Base-by-base conservation (phyloP, 2,329 filamentous ascomycete genomes). In the Fusarium nurragi region DNA sequence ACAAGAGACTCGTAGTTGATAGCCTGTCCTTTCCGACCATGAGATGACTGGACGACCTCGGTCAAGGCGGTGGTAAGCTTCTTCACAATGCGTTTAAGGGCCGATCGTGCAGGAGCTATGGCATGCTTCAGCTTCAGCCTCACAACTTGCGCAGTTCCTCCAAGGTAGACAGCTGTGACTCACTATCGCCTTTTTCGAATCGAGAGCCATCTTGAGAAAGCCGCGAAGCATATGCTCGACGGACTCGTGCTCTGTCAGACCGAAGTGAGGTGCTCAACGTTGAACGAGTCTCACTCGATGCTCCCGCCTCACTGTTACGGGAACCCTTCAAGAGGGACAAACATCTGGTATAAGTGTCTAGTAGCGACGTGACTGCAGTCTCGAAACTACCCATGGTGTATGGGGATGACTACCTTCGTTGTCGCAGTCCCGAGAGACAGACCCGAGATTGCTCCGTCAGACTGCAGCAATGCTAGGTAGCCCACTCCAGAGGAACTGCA, bases 131-230 rank as follows among this genome's bases (percentile, higher is more conserved):
- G 54, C 60, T 54, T 34, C 25, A 26, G 25, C 12, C 7, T 34
- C 30, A 60, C 38, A 37, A 32, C 54, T 51, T 45, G 60, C 40
- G 28, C 43, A 39, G 41, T 48, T 56, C 54, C 25, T 16, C 36
- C 11, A 12, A 37, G 54, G 32, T 23, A 30, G 28, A 19, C 6
- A 30, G 45, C 18, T 38, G 67, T 40, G 63, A 70, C 80, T 75
- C 71, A 84, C 83, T 77, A 70, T 86, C 84, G 18, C 84, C 83
- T 54, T 76, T 77, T 26, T 79, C 77, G 28, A 86, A 77, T 2
- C 72, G 74, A 34, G 71, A 73, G 10, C 83, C 83, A 44, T 76
- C 71, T 36, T 77, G 75, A 2, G 76, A 77, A 5, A 83, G 66
- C 13, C 76, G 76, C 10, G 75, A 75, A 4, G 76, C 76, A 65